A percentile compares a stretch with the other conserved stretches of the same genome.
Evolutionary conservation across 192 early-diverging fungal species (phyloP).

Genomic region (Umbelopsis sp.): DNA sequence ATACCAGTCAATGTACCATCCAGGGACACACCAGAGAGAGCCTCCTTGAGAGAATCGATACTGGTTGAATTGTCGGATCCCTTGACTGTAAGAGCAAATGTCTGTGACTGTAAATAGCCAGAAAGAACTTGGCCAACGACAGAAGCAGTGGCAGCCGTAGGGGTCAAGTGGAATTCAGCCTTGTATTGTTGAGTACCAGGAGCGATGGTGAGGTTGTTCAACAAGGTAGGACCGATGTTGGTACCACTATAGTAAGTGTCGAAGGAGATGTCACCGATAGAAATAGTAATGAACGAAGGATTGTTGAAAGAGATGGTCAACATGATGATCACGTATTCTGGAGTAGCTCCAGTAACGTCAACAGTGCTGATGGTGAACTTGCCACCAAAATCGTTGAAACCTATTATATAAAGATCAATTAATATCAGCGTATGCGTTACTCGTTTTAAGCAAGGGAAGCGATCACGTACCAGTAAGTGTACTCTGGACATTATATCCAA

Average conservation of each 20-base stretch:
- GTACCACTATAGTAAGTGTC: constrained; percentile 40
- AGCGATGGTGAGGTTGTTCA: constrained; percentile 41
- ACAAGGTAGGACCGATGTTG: constrained; percentile 43
- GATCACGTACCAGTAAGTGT: constrained; percentile 27
- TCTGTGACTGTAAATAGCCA: constrained; percentile 44
- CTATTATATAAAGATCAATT: background rate
- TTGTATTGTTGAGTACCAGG: constrained; percentile 47
- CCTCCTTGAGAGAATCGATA: constrained; percentile 46
- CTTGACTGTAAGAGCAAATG: constrained; percentile 41
- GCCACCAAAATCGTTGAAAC: constrained; percentile 38
- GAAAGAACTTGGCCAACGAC: constrained; percentile 42
- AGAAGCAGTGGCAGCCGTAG: constrained; percentile 24
- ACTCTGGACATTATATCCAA: constrained; percentile 43
- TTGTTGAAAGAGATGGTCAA: constrained; percentile 48
- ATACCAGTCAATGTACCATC: constrained; percentile 47
- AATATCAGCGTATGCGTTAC: background rate
- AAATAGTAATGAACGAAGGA: constrained; percentile 56
- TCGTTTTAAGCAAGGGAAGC: background rate
- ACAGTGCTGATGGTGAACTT: constrained; percentile 20
- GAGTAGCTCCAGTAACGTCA: constrained; percentile 33
- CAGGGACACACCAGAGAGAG: constrained; percentile 44
- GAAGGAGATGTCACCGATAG: constrained; percentile 48
- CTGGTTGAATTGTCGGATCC: constrained; percentile 43
- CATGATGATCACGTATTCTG: constrained; percentile 46
- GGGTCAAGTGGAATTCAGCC: constrained; percentile 43